Base-by-base conservation (phyloP, 441 rosid species). In the Breynia disticha region DNA sequence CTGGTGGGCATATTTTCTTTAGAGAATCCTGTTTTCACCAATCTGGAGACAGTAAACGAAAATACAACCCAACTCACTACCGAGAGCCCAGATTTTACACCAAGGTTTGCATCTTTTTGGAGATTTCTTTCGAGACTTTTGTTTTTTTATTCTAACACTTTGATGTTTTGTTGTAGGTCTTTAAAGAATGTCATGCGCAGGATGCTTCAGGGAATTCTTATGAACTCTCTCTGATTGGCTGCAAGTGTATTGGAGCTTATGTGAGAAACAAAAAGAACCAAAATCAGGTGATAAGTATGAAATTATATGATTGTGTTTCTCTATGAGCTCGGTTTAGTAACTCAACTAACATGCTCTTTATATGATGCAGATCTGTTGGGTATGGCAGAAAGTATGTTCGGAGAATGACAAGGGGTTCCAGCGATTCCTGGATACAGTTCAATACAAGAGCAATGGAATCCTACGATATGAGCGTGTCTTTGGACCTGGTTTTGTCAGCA, bases 241-340 rank as follows among this genome's bases (percentile, higher is more conserved):
- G 79, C 84, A 87, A 89, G 73, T 87, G 99, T 79, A 90, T 94
- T 59, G 88, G 97, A 59, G 99, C 99, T 72, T 94, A 90, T 68
- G 99, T 90, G 71, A 79, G 79, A 69, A 83, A 67, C 83, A 87
- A 94, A 70, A 94, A 83, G 73, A 83, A 87, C 72, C 97, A 87
- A 67, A 94, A 94, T 71, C 97, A 94, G 96, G 99, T 51, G 76
- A 67, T 32, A 38, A 19, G 28, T 18, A 15, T 60, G 9, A 5
- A 45, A 50, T 52, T 13, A 21, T 41, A 39, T 43, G n/a, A 35
- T 50, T 17, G 51, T 57, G 28, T 28, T 28, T 28, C 53, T 55
- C 37, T 56, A 37, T 50, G 55, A 52, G 53, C 47, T 39, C 39
- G 11, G 52, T 49, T 35, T 19, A 64, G 50, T 54, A 15, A 47